phyloP scores from a whole-genome alignment of 495 filamentous ascomycete genomes.

The Clohesyomyces aquaticus region DNA sequence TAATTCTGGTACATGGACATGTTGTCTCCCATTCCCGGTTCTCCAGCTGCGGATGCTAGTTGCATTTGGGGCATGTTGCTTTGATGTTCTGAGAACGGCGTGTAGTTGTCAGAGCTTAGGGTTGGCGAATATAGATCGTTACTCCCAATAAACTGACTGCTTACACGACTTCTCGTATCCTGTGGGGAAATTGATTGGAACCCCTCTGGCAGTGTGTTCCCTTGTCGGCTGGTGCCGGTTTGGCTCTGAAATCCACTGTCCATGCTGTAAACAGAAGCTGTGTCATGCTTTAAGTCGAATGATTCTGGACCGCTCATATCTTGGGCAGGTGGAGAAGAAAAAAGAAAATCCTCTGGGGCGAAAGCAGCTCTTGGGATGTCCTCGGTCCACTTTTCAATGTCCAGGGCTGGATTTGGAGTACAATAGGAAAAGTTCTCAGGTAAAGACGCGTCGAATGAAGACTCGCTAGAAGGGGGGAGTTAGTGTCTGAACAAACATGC shows the following conservation, averaged over 20 bases:
- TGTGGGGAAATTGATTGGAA: constrained; percentile 18
- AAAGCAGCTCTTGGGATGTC: constrained; percentile 33
- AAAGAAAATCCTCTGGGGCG: constrained; percentile 33
- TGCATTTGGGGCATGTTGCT: constrained; percentile 30
- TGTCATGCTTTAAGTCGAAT: constrained; percentile 34
- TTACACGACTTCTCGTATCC: constrained; percentile 25
- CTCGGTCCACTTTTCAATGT: constrained; percentile 43
- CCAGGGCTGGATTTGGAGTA: constrained; percentile 13
- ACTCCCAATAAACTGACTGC: constrained; percentile 39
- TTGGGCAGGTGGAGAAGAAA: constrained; percentile 16
- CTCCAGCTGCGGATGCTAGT: constrained; percentile 19
- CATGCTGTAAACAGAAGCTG: constrained; percentile 38
- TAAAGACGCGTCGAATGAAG: constrained; percentile 31
- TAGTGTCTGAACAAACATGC: constrained; percentile 28
- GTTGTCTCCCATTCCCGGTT: constrained; percentile 19
- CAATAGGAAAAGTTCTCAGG: constrained; percentile 34
- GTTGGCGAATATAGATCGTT: constrained; percentile 49
- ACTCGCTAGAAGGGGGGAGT: constrained; percentile 37
- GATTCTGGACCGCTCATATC: constrained; percentile 26
- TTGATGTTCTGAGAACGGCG: constrained; percentile 21
- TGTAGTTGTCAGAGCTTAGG: constrained; percentile 47
- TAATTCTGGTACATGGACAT: constrained; percentile 32
- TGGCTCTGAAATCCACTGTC: constrained; percentile 42
- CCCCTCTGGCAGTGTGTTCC: constrained; percentile 19
- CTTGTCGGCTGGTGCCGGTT: constrained; percentile 29